Conservation (phyloP, 2,329 filamentous ascomycete genomes). For the Fusarium sp. region DNA sequence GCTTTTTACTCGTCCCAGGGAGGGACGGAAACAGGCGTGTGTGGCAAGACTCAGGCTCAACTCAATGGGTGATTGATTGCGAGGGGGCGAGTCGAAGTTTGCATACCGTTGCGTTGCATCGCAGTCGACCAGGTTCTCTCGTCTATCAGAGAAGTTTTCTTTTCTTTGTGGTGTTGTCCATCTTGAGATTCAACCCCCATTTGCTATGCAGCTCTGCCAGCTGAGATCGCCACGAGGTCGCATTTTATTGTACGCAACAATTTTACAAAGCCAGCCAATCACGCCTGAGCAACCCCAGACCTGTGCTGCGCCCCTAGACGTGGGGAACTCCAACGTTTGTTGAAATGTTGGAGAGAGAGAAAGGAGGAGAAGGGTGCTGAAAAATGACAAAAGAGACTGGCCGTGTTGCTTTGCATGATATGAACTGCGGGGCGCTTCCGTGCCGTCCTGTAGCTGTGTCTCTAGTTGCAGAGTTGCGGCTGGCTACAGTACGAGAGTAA, state of each 20-base stretch:
- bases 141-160: constrained; percentile 10
- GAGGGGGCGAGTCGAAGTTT: constrained; percentile 19
- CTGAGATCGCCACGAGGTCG: constrained; percentile 25
- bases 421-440: constrained; percentile 9
- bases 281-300: constrained; percentile 7
- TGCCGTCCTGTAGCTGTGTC: constrained; percentile 17
- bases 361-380: background rate
- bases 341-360: background rate
- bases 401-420: constrained; percentile 6
- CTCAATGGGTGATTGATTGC: constrained; percentile 17
- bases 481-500: background rate
- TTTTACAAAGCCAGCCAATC: constrained; percentile 15
- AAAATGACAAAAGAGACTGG: constrained; percentile 5
- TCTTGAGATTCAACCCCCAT: constrained; percentile 8
- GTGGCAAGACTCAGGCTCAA: constrained; percentile 29
- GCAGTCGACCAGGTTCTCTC: constrained; percentile 20
- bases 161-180: constrained; percentile 1
- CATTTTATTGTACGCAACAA: constrained; percentile 23
- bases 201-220: constrained; percentile 14
- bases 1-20: background rate
- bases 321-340: constrained; percentile 12
- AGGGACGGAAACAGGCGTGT: constrained; percentile 15
- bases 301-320: constrained; percentile 10
- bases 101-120: constrained; percentile 34
- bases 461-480: background rate